phyloP scores from a whole-genome alignment of 2,329 filamentous ascomycete genomes.

The Monosporascus sp. region DNA sequence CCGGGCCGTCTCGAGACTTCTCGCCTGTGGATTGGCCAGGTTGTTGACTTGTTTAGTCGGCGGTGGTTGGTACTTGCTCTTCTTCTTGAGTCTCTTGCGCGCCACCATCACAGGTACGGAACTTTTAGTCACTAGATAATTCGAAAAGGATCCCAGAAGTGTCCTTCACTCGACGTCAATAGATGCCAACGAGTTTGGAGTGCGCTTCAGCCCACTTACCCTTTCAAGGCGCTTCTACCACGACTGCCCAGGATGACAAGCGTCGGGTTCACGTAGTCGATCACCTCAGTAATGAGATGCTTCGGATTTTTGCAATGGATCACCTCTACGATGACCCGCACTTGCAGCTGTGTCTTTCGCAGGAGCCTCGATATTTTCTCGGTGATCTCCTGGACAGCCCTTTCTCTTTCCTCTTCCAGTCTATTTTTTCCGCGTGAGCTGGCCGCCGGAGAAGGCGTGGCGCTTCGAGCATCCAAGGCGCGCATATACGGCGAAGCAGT shows the following conservation, averaged over 20 bases:
- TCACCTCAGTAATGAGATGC: slow-evolving; percentile 94
- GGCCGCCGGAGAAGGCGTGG: slow-evolving; percentile 42
- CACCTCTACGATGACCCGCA: slow-evolving; percentile 89
- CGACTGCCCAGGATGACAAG: slow-evolving; percentile 89
- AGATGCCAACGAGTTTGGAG: not conserved
- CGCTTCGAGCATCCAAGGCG: slow-evolving; percentile 29
- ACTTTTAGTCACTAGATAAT: slow-evolving; percentile 95
- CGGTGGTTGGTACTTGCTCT: slow-evolving; percentile 71
- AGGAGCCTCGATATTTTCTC: slow-evolving; percentile 79
- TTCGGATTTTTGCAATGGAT: slow-evolving; percentile 98
- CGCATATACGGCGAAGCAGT: slow-evolving; percentile 30
- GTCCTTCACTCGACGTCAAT: slow-evolving; percentile 51
- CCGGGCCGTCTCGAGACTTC: slow-evolving; percentile 65
- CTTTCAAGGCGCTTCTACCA: slow-evolving; percentile 87
- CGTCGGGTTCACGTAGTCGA: slow-evolving; percentile 86
- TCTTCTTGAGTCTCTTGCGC: slow-evolving; percentile 80
- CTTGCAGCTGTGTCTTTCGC: slow-evolving; percentile 86
- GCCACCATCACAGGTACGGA: slow-evolving; percentile 98
- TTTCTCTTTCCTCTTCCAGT: slow-evolving; percentile 72
- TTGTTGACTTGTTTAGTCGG: slow-evolving; percentile 76
- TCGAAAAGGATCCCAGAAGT: slow-evolving; percentile 91
- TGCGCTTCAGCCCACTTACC: slow-evolving; percentile 49
- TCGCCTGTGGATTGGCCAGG: slow-evolving; percentile 62
- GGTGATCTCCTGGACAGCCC: slow-evolving; percentile 78
- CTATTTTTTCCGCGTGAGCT: slow-evolving; percentile 48